Base-by-base conservation (phyloP, 768 basidiomycete species). In the Leucocoprinus leucothites region DNA sequence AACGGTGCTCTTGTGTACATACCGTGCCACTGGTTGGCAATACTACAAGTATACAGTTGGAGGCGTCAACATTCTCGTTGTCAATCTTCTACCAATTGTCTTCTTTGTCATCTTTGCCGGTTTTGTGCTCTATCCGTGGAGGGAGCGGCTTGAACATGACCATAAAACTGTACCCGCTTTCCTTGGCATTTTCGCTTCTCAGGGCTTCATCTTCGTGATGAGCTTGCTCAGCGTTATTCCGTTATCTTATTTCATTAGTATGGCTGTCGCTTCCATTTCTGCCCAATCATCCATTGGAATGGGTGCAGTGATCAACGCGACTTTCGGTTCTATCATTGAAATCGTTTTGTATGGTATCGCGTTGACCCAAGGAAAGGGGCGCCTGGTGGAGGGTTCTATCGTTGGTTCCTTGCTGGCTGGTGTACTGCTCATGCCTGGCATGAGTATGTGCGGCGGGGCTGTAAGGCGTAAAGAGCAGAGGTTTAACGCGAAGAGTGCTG, bases 11-110 rank as follows among this genome's bases (percentile, higher is more conserved):
- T 82, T 99, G 25, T 99, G 97, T 72, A 96, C 89, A 3, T 98
- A 98, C 69, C 85, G 86, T 21, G 97, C 97, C 1, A 78, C 86
- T 50, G 97, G 96, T 1, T 74, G 84, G 63, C 81, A 95, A 68
- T 98, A 97, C 73, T 98, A 91, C 87, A 99, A 99, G 78, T 99
- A 99, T 68, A 99, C 97, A 4, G 82, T 99, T 48, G 94, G 97
- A 18, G 97, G 97, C 16, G 95, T 98, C 61, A 99, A 99, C 78
- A 98, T 99, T 68, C 71, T 98, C 57, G 98, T 99, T 71, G 84
- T 99, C 73, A 97, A 98, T 71, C 87, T 98, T 57, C 66, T 98
- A 31, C 89, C 94, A 1, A 70, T 98, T 53, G 94, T 98, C 9
- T 94, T 97, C 73, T 93, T 98, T 73, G 94, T 91, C 69, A 96